A percentile compares a stretch with the other conserved stretches of the same genome.
phyloP scores from a whole-genome alignment of 805 yeast species.

The Candida bentonensis region DNA sequence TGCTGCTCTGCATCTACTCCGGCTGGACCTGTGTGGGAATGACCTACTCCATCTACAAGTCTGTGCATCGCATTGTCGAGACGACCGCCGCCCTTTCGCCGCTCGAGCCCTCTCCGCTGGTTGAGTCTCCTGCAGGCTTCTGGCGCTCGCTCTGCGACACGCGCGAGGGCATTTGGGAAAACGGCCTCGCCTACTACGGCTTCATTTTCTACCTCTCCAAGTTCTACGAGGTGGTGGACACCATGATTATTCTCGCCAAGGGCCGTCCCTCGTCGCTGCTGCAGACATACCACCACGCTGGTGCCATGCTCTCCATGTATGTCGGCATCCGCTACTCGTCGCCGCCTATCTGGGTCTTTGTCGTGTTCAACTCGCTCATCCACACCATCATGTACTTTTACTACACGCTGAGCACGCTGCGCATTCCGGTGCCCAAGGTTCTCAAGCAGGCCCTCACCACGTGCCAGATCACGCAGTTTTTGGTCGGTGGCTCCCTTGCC shows the following conservation, averaged over 20 bases:
- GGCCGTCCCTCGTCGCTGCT: constrained; percentile 53
- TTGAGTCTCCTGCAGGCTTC: constrained; percentile 18
- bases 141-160: constrained; percentile 51
- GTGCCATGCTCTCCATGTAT: constrained; percentile 76
- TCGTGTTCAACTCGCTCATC: constrained; percentile 65
- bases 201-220: constrained; percentile 58
- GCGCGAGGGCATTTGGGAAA: constrained; percentile 43
- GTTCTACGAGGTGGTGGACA: constrained; percentile 59
- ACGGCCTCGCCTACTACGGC: constrained; percentile 42
- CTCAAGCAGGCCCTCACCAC: constrained; percentile 49
- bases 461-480: constrained; percentile 55
- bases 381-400: constrained; percentile 65
- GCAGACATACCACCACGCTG: constrained; percentile 67
- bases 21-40: constrained; percentile 62
- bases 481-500: constrained; percentile 58
- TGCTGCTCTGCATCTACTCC: constrained; percentile 49
- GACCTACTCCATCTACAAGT: constrained; percentile 34
- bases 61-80: constrained; percentile 22
- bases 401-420: constrained; percentile 45
- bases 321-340: constrained; percentile 55
- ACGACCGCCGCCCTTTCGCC: constrained; percentile 13
- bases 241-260: constrained; percentile 49
- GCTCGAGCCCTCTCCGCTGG: constrained; percentile 6
- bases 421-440: constrained; percentile 40
- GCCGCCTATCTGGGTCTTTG: constrained; percentile 72